Evolutionary conservation across 495 filamentous ascomycete genomes (phyloP).

Genomic region (Podospora didyma): DNA sequence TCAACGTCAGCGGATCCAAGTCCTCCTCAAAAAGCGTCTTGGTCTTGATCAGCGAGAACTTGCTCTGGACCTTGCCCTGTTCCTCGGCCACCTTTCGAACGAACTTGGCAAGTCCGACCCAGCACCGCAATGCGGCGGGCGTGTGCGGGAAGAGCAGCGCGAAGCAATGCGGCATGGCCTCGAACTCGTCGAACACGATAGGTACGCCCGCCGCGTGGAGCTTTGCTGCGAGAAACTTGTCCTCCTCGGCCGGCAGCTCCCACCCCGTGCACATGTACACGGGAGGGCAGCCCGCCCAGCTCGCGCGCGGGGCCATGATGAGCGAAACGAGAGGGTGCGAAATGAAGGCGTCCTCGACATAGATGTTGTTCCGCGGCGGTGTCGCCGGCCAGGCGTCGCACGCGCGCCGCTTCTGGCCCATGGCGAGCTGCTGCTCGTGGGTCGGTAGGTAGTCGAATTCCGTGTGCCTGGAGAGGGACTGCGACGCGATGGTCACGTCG

Average conservation of each 20-base stretch:
- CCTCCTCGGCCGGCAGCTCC: constrained; percentile 76
- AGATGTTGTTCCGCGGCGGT: constrained; percentile 68
- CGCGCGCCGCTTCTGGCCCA: constrained; percentile 38
- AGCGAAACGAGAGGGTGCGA: constrained; percentile 74
- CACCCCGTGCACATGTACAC: constrained; percentile 72
- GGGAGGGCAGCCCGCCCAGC: constrained; percentile 68
- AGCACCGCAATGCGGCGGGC: constrained; percentile 45
- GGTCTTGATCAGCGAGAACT: constrained; percentile 51
- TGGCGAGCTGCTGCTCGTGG: constrained; percentile 26
- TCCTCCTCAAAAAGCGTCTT: constrained; percentile 50
- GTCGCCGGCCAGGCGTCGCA: constrained; percentile 68
- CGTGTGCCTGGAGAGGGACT: constrained; percentile 60
- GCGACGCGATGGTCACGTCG: constrained; percentile 60
- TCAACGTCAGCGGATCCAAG: constrained; percentile 49
- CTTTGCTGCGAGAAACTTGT: constrained; percentile 54
- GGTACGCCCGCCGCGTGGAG: constrained; percentile 57
- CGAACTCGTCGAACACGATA: constrained; percentile 70
- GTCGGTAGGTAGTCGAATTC: constrained; percentile 72
- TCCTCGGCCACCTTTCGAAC: constrained; percentile 40
- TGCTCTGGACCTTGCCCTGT: constrained; percentile 34
- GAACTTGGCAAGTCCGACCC: constrained; percentile 57
- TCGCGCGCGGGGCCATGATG: constrained; percentile 47
- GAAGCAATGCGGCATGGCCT: constrained; percentile 90
- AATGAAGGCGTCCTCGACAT: constrained; percentile 57
- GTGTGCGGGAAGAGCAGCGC: constrained; percentile 56